These are phyloP conservation scores for Aureobasidium sp. DNA, from an alignment of 2,329 filamentous ascomycete genomes.

Conservation along the genomic window DNA sequence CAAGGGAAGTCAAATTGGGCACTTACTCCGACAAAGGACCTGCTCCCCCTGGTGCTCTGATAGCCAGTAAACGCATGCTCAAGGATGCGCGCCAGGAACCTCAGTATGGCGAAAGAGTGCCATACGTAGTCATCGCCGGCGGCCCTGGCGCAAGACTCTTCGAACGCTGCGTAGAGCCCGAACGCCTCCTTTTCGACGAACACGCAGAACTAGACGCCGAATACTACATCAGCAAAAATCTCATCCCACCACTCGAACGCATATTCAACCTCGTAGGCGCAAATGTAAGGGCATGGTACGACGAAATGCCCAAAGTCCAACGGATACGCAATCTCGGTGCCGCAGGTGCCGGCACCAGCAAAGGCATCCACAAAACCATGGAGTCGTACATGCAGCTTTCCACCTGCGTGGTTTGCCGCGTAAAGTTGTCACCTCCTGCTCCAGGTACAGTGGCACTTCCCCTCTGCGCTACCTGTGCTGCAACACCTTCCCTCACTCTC, in stretches of 20 bases:
- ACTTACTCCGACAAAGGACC: constrained; percentile 75
- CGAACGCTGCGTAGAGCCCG: constrained; percentile 83
- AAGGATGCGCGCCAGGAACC: constrained; percentile 79
- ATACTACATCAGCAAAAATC: constrained; percentile 93
- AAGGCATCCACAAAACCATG: constrained; percentile 53
- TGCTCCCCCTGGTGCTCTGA: constrained; percentile 77
- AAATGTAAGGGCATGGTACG: constrained; percentile 84
- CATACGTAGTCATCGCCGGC: constrained; percentile 86
- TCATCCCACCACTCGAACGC: constrained; percentile 88
- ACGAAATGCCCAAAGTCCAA: constrained; percentile 90
- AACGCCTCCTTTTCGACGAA: constrained; percentile 67
- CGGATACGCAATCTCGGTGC: constrained; percentile 56
- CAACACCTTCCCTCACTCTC: constrained; percentile 50
- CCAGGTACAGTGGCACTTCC: constrained; percentile 26
- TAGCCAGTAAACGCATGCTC: constrained; percentile 79
- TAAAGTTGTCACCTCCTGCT: constrained; percentile 41
- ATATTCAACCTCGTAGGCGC: constrained; percentile 96
- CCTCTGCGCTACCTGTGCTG: constrained; percentile 52
- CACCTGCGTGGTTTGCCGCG: constrained; percentile 67
- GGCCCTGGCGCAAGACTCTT: constrained; percentile 76
- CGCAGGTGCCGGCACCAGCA: constrained; percentile 17
- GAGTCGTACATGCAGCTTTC: constrained; percentile 85
- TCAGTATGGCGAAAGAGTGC: constrained; percentile 89
- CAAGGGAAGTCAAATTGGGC: constrained; percentile 81
- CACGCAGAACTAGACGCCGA: constrained; percentile 80